phyloP scores from a whole-genome alignment of 139 green algal species.

The Tetraselmis striata region DNA sequence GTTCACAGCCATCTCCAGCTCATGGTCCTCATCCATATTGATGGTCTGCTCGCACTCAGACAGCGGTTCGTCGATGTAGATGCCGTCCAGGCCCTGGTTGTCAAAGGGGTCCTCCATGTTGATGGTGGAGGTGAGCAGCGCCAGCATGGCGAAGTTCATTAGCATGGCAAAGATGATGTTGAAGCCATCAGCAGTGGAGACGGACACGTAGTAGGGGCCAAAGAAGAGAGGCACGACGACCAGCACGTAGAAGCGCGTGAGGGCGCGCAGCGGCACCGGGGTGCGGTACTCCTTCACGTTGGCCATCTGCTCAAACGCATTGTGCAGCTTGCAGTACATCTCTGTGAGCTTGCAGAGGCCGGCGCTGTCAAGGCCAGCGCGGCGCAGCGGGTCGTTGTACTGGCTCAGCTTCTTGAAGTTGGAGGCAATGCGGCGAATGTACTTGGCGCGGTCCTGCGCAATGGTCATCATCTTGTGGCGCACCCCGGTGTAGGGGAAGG shows the following conservation, averaged over 20 bases:
- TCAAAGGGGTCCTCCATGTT: conserved; percentile 56
- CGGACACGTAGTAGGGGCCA: conserved; percentile 44
- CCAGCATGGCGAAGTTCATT: conserved; percentile 32
- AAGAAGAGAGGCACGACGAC: conserved; percentile 53
- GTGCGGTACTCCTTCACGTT: conserved; percentile 52
- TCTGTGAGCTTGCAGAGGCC: background rate
- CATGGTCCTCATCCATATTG: background rate
- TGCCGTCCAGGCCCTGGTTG: conserved; percentile 47
- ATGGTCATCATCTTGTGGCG: conserved; percentile 32
- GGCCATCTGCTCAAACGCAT: conserved; percentile 34
- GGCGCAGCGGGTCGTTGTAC: background rate
- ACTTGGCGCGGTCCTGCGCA: conserved; percentile 16
- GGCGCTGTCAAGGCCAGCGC: conserved; percentile 25
- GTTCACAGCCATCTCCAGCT: background rate
- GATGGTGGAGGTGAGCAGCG: conserved; percentile 39
- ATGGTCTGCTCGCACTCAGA: conserved; percentile 37
- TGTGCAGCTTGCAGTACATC: conserved; percentile 16
- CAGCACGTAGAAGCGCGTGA: conserved; percentile 35
- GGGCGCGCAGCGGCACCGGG: conserved; percentile 13
- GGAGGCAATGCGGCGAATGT: conserved; percentile 11
- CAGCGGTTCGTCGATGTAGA: conserved; percentile 43
- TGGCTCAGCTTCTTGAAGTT: conserved; percentile 23
- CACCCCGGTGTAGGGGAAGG: conserved; percentile 40
- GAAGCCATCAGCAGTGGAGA: conserved; percentile 2
- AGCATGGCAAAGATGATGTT: conserved; percentile 36